Conservation (phyloP, 202 grass and related monocot species). For the Eragrostis tef region DNA sequence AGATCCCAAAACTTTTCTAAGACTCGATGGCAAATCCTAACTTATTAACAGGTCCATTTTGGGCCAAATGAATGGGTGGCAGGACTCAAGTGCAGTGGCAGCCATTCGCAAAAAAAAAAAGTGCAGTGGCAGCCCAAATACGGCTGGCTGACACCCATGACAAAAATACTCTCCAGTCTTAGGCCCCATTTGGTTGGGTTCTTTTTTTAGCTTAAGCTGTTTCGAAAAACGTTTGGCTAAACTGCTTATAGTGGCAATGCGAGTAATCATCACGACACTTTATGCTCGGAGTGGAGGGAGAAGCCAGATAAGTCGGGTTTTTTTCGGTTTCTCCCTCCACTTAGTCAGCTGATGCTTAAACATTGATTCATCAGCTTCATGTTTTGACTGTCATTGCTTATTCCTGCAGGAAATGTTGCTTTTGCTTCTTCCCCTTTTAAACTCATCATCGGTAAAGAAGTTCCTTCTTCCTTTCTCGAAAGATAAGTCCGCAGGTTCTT, state of each 20-base stretch:
- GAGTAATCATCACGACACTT: no score
- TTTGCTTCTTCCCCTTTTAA: slow-evolving; percentile 93
- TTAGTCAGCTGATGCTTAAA: background rate
- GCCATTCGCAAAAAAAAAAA: no score
- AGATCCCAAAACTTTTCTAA: background rate
- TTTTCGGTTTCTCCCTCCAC: no score
- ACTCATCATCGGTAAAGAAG: slow-evolving; percentile 87
- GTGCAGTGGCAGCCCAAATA: no score
- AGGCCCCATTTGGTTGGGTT: no score
- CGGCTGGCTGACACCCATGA: no score
- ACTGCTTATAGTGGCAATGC: no score
- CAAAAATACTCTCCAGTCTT: background rate
- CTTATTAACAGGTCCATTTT: background rate
- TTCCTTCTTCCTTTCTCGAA: slow-evolving; percentile 93
- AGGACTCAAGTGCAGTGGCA: background rate
- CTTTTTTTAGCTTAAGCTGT: no score
- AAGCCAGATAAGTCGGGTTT: no score
- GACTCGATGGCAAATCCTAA: background rate
- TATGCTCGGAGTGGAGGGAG: no score
- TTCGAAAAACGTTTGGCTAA: no score
- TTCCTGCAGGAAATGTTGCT: slow-evolving; percentile 95
- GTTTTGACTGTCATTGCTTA: slow-evolving; percentile 26
- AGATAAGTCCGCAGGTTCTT: slow-evolving; percentile 70
- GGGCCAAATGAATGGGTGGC: no score
- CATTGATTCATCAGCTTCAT: background rate